A percentile compares a stretch with the other conserved stretches of the same genome.
Conservation (phyloP, 2,329 filamentous ascomycete genomes). For the Epichloe bromicola region DNA sequence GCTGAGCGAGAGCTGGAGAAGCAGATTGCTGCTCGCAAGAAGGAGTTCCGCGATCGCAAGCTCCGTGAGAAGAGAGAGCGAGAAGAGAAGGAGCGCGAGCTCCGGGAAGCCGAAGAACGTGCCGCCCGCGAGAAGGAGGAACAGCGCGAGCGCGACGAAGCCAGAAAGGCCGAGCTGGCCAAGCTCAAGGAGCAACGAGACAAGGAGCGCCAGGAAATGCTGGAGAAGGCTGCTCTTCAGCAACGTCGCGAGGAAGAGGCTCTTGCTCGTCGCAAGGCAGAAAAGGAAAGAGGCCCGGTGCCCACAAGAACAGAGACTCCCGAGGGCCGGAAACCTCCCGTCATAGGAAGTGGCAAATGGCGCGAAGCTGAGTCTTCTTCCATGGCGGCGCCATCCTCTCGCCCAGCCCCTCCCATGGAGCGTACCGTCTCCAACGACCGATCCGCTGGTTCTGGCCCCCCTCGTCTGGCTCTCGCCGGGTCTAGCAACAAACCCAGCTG, state of each 20-base stretch:
- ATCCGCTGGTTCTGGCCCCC: conserved; percentile 34
- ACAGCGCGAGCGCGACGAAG: conserved; percentile 65
- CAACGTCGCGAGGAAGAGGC: conserved; percentile 80
- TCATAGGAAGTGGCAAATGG: conserved; percentile 28
- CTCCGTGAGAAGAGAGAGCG: conserved; percentile 71
- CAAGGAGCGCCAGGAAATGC: conserved; percentile 52
- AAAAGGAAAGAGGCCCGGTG: conserved; percentile 37
- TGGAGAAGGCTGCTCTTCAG: conserved; percentile 56
- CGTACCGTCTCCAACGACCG: conserved; percentile 36
- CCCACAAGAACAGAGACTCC: conserved; percentile 12
- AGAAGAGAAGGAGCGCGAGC: conserved; percentile 69
- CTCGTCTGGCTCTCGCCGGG: conserved; percentile 47
- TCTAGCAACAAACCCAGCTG: conserved; percentile 51
- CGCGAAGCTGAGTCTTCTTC: conserved; percentile 26
- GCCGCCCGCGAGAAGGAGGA: conserved; percentile 73
- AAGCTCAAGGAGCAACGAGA: conserved; percentile 54
- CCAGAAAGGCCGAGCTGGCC: conserved; percentile 58
- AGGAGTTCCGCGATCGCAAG: conserved; percentile 74
- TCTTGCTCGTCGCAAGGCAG: conserved; percentile 57
- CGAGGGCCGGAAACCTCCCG: conserved; percentile 20
- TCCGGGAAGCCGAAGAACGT: conserved; percentile 77
- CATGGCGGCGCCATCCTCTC: conserved; percentile 15
- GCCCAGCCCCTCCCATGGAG: conserved; percentile 23
- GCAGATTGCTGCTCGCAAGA: conserved; percentile 77
- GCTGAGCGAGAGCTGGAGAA: conserved; percentile 89